phyloP scores from a whole-genome alignment of 106 monocot genomes.

The Cymbidium sinense region DNA sequence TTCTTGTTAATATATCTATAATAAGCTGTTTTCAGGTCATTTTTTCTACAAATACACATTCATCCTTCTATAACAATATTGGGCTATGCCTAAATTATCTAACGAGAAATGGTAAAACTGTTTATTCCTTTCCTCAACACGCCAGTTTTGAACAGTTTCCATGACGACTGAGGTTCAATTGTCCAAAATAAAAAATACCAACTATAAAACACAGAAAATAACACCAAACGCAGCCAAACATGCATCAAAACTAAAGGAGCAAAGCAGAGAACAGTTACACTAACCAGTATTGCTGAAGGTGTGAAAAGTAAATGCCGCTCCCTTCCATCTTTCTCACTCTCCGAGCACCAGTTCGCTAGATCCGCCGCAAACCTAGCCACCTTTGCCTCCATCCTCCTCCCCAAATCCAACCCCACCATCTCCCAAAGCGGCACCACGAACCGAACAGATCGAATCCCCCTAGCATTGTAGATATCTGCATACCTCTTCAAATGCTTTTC shows the following conservation, averaged over 20 bases:
- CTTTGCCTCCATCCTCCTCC: conserved; percentile 47
- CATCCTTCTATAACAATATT: too few species aligned
- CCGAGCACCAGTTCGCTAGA: conserved; percentile 44
- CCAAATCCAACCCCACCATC: conserved; percentile 57
- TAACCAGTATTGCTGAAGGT: conserved; percentile 98
- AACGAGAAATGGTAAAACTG: too few species aligned
- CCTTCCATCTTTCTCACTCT: conserved; percentile 39
- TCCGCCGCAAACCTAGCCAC: conserved; percentile 43
- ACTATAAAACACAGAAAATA: background rate
- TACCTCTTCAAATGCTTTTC: conserved; percentile 76
- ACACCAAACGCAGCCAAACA: background rate
- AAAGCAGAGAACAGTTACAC: conserved; percentile 34
- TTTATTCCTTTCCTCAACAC: too few species aligned
- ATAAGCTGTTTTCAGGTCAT: background rate
- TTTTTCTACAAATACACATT: background rate
- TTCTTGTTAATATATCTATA: background rate
- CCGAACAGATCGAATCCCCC: conserved; percentile 49
- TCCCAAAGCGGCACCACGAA: conserved; percentile 66
- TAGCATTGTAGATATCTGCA: conserved; percentile 66
- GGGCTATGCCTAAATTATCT: too few species aligned
- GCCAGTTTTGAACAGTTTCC: background rate
- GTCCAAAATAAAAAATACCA: background rate
- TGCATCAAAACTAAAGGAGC: background rate
- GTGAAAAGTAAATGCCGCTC: conserved; percentile 69
- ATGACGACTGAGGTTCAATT: background rate